Percentiles rank a stretch among this genome's conserved stretches.
phyloP scores from a whole-genome alignment of 352 stramenopile genomes.

The Globisporangium ultimum region DNA sequence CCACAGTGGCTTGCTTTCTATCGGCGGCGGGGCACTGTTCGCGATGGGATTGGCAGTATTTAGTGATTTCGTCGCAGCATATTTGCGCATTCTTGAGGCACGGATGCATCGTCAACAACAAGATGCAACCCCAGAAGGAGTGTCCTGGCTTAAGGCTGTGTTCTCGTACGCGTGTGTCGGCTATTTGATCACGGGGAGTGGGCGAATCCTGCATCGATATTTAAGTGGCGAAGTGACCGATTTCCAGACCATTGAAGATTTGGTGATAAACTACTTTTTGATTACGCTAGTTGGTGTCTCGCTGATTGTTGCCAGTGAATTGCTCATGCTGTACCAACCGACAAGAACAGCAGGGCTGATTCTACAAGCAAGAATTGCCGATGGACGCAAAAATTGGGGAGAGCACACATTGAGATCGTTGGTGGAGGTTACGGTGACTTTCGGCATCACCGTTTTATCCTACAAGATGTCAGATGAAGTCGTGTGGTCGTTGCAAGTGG shows the following conservation, averaged over 20 bases:
- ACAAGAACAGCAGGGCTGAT: slow-evolving; percentile 55
- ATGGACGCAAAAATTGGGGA: slow-evolving; percentile 68
- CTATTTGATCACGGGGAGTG: slow-evolving; percentile 59
- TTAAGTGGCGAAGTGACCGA: slow-evolving; percentile 29
- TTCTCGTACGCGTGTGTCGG: slow-evolving; percentile 64
- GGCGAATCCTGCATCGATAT: slow-evolving; percentile 41
- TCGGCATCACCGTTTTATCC: slow-evolving; percentile 50
- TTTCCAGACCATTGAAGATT: slow-evolving; percentile 45
- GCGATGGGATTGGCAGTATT: slow-evolving; percentile 40
- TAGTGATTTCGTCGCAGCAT: slow-evolving; percentile 59
- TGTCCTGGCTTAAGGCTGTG: slow-evolving; percentile 66
- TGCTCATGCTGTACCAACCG: slow-evolving; percentile 65
- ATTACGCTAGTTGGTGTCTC: slow-evolving; percentile 73
- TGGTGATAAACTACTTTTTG: slow-evolving; percentile 68
- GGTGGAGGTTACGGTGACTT: slow-evolving; percentile 49
- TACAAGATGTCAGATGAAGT: slow-evolving; percentile 60
- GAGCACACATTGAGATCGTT: slow-evolving; percentile 54
- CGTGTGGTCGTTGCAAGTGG: slow-evolving; percentile 66
- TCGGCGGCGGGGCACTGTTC: slow-evolving; percentile 32
- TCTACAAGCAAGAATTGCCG: slow-evolving; percentile 69
- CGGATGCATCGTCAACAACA: slow-evolving; percentile 31
- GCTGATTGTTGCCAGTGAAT: slow-evolving; percentile 71
- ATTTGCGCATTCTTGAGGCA: slow-evolving; percentile 49
- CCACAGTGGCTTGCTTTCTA: slow-evolving; percentile 43
- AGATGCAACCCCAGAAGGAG: slow-evolving; percentile 23